Base-by-base conservation (phyloP, 805 yeast genomes). In the Grigorovia yakushimaensis region DNA sequence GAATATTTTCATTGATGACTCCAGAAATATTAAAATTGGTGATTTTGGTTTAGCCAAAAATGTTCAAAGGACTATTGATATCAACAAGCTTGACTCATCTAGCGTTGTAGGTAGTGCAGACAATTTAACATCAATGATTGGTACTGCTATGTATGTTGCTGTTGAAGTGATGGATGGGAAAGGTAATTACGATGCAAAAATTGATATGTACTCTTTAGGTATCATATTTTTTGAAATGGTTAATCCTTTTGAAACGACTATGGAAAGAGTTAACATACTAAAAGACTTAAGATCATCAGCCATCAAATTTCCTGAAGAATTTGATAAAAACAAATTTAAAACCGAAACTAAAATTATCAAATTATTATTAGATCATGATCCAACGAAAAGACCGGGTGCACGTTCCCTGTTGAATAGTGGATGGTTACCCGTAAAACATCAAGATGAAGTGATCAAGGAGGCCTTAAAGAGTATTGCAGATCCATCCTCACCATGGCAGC, bases 11-110 rank as follows among this genome's bases (percentile, higher is more conserved):
- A 88, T 93, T 56, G 98, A 93, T 64, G 84, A 84, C 53, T 77
- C 85, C 1, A 81, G 84, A 54, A 88, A 91, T 59, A 81, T 93
- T 49, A 93, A 93, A 62, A 83, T 93, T 39, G 98, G 98, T 58
- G 99, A 93, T 62, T 93, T 93, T 66, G 99, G 99, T 0, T 74
- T 93, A 49, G 99, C 99, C 0, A 88, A 89, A 54, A 89, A 82
- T 59, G 88, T 86, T 1, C 93, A 85, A 59, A 72, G 68, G 48
- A 57, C 77, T 2, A 56, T 62, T 3, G 66, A 65, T 24, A 52
- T 65, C 21, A 49, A 67, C 19, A 66, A 60, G 30, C 44, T 57
- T 21, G 69, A 64, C 36, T 56, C 66, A 0, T 59, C 56, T 7
- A 53, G 61, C 17, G 49, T 56, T 18, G 50, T 55, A 9, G 62